Base-by-base conservation (phyloP, 2,329 filamentous ascomycete genomes). In the Trichoderma harzianum region DNA sequence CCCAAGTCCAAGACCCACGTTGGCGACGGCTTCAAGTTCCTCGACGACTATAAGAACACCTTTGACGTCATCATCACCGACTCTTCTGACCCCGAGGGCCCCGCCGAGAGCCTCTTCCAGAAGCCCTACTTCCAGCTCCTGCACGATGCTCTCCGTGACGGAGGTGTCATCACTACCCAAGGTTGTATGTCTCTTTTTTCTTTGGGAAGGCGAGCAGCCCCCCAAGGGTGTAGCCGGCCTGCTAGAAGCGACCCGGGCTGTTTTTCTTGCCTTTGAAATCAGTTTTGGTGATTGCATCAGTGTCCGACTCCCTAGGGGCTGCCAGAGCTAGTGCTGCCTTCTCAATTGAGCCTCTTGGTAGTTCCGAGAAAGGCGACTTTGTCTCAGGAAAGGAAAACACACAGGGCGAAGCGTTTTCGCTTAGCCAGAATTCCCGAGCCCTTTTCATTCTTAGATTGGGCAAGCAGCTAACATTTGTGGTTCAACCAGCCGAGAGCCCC, bases 1-100 rank as follows among this genome's bases (percentile, higher is more conserved):
- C 93, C 95, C 81, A 97, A 97, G 84, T 91, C 94, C 82, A 95
- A 92, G 86, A 92, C 93, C 76, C 94, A 97, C 86, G 88, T 99
- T 75, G 96, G 95, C 79, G 96, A 99, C 80, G 96, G 96, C 81
- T 99, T 99, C 91, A 96, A 98, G 88, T 99, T 98, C 89, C 89
- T 99, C 76, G 90, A 93, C 82, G 93, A 97, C 83, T 95, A 94
- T 88, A 95, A 97, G 91, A 95, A 97, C 87, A 89, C 92, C 81
- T 99, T 99, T 82, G 96, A 99, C 81, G 95, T 99, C 80, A 99
- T 99, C 87, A 98, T 99, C 87, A 99, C 96, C 79, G 96, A 99
- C 86, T 97, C 94, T 77, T 97, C 94, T 74, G 96, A 99, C 83
- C 96, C 96, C 70, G 96, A 98, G 83, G 96, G 96, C 75, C 96